Conservation (phyloP, 331 rosid species). For the Rosa hybrid region DNA sequence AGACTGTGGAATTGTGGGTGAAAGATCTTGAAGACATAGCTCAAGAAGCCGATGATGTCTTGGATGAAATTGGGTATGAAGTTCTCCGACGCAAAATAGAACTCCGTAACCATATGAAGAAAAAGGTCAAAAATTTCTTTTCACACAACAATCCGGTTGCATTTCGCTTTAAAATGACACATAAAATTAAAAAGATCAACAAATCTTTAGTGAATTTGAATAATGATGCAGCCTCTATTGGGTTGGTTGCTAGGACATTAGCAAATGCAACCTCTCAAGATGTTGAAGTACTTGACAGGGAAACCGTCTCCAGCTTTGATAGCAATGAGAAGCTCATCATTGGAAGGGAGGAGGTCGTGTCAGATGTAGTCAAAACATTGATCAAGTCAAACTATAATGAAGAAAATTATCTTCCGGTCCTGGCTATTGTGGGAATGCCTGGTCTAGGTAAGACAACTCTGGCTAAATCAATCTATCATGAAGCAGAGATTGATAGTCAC, state of each 20-base stretch:
- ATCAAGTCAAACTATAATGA: not conserved
- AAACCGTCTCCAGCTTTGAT: not conserved
- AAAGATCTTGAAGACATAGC: not conserved
- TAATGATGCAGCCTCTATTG: not conserved
- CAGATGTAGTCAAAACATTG: not conserved
- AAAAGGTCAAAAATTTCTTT: not conserved
- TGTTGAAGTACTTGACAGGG: too few relatives aligned
- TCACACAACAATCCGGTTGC: not conserved
- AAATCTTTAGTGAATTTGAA: not conserved
- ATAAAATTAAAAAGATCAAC: not conserved
- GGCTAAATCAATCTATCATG: not conserved
- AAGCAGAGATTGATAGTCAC: accelerated
- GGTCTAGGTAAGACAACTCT: constrained; percentile 16
- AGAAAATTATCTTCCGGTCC: not conserved
- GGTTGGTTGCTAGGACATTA: not conserved
- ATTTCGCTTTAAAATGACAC: not conserved
- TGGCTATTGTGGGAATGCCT: not conserved
- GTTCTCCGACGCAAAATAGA: constrained; percentile 2
- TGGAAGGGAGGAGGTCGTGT: not conserved
- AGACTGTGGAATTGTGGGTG: not conserved
- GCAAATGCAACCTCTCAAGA: not conserved
- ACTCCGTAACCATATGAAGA: not conserved
- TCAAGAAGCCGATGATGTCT: not conserved
- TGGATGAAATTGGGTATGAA: constrained; percentile 21
- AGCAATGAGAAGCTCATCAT: not conserved